phyloP scores from a whole-genome alignment of 257 asterid genomes.

The Solanum chmielewskii region DNA sequence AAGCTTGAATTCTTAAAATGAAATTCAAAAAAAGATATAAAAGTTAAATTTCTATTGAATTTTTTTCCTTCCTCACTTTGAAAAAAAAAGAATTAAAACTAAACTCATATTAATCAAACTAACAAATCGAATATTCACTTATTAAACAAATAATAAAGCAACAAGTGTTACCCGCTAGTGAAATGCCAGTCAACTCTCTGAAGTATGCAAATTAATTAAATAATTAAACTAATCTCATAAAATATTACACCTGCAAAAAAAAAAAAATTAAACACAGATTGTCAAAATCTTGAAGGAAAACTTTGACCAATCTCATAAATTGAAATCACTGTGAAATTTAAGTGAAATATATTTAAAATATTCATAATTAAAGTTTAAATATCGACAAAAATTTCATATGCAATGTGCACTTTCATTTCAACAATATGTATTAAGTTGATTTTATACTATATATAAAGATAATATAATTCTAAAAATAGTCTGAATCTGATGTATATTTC shows the following conservation, averaged over 20 bases:
- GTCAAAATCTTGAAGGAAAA: neutral
- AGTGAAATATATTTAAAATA: no score
- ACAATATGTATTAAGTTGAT: neutral
- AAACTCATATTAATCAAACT: rapidly evolving
- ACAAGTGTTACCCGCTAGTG: neutral
- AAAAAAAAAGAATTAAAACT: no score
- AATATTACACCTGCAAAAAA: neutral
- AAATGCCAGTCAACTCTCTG: neutral
- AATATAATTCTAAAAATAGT: neutral
- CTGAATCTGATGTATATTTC: neutral
- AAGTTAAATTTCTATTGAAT: no score
- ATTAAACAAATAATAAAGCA: neutral
- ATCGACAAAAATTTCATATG: neutral
- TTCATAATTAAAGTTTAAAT: no score
- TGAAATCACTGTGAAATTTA: neutral
- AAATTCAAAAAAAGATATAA: no score
- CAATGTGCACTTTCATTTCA: neutral
- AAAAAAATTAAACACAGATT: neutral
- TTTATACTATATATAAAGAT: neutral
- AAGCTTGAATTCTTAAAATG: no score
- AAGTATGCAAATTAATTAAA: neutral
- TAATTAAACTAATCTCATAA: neutral
- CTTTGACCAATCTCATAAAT: neutral
- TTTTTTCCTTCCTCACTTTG: no score
- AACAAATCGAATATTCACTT: neutral